These are phyloP conservation scores for Exophiala calicioides DNA, from an alignment of 2,329 filamentous ascomycete genomes.

Conservation along the genomic window DNA sequence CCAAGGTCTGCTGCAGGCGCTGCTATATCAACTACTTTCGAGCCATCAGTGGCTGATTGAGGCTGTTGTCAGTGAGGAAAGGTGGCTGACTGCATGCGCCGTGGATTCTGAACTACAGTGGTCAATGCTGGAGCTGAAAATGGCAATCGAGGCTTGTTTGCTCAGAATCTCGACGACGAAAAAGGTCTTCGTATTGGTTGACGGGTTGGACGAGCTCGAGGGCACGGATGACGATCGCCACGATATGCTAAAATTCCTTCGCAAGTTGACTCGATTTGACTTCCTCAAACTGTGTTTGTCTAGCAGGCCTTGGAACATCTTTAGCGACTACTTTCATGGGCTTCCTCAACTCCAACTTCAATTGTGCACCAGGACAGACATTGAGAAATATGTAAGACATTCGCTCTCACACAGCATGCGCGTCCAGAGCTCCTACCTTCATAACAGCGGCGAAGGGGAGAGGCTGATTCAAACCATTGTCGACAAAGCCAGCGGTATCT, in stretches of 20 bases:
- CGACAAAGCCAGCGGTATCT: constrained; percentile 44
- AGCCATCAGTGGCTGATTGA: not conserved
- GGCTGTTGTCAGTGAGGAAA: not conserved
- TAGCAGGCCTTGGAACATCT: constrained; percentile 17
- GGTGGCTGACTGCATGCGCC: not conserved
- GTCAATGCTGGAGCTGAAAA: not conserved
- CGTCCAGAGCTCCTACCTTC: not conserved
- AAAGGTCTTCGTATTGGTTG: constrained; percentile 12
- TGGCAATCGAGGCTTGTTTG: not conserved
- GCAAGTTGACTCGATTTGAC: not conserved
- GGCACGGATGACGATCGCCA: constrained; percentile 6
- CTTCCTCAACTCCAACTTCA: constrained; percentile 15
- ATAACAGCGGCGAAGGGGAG: too few relatives aligned
- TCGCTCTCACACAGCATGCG: not conserved
- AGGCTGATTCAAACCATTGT: too few relatives aligned
- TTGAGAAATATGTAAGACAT: not conserved
- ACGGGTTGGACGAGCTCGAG: constrained; percentile 18
- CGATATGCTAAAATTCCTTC: constrained; percentile 10
- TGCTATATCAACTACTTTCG: not conserved
- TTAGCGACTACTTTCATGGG: constrained; percentile 9
- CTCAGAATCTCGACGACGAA: not conserved
- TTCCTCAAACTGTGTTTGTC: constrained; percentile 16
- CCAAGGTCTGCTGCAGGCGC: not conserved
- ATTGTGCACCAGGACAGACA: constrained; percentile 10
- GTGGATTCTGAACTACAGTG: not conserved